A percentile compares a stretch with the other conserved stretches of the same genome.
These are phyloP conservation scores for Tephrocybe sp. DNA, from an alignment of 768 basidiomycete species.

Conservation along the genomic window DNA sequence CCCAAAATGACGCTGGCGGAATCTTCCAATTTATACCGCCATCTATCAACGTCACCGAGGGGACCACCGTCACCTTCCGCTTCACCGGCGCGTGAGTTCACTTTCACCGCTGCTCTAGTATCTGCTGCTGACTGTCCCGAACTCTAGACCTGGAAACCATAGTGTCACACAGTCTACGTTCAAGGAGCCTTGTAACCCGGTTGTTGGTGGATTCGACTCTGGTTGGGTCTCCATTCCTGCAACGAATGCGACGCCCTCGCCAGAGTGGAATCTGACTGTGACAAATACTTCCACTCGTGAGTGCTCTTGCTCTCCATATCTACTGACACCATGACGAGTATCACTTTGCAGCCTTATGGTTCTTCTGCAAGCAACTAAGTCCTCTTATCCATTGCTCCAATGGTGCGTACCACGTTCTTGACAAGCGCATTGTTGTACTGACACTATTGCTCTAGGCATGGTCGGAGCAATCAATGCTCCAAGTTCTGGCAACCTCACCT, in stretches of 20 bases:
- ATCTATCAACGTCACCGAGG: slow-evolving; percentile 39
- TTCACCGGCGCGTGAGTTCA: slow-evolving; percentile 44
- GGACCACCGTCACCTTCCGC: slow-evolving; percentile 48
- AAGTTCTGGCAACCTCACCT: slow-evolving; percentile 38
- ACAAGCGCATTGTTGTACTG: too few relatives aligned
- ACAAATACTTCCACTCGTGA: slow-evolving; percentile 45
- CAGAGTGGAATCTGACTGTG: slow-evolving; percentile 52
- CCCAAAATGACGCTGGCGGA: slow-evolving; percentile 29
- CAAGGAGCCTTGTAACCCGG: slow-evolving; percentile 41
- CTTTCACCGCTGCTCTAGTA: background rate
- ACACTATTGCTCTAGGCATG: slow-evolving; percentile 35
- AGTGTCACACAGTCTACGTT: slow-evolving; percentile 53
- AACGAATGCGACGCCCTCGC: slow-evolving; percentile 23
- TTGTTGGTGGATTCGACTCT: slow-evolving; percentile 52
- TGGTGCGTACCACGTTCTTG: too few relatives aligned
- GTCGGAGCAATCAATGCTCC: slow-evolving; percentile 56
- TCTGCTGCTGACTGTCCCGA: background rate
- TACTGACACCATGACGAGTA: background rate
- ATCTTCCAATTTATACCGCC: slow-evolving; percentile 48
- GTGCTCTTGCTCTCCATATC: slow-evolving; percentile 13
- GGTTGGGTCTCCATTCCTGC: slow-evolving; percentile 45
- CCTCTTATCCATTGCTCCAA: slow-evolving; percentile 41
- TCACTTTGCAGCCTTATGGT: slow-evolving; percentile 46
- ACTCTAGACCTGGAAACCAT: slow-evolving; percentile 50
- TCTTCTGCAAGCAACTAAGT: slow-evolving; percentile 53